Conservation (phyloP, 176 grass and related monocot species). For the Aegilops bicornis region DNA sequence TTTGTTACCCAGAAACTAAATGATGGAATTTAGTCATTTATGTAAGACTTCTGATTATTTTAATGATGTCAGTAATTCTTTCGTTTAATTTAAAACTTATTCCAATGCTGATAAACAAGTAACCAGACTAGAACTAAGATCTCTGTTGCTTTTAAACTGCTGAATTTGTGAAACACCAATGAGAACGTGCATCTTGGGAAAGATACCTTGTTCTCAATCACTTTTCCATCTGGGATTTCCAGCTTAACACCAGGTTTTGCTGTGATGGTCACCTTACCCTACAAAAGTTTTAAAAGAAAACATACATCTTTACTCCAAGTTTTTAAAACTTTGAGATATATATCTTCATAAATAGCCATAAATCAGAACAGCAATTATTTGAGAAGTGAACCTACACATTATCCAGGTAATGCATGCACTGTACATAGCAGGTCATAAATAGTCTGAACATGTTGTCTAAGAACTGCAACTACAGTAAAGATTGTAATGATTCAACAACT, state of each 20-base stretch:
- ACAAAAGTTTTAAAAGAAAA: not conserved
- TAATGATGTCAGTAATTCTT: not conserved
- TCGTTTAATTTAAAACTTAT: not conserved
- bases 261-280: conserved; percentile 71
- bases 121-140: not conserved
- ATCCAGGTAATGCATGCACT: not conserved
- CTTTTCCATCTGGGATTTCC: conserved; percentile 69
- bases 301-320: not conserved
- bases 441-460: not conserved
- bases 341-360: not conserved
- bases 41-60: not conserved
- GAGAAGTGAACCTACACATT: conserved; percentile 2
- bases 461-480: conserved; percentile 2
- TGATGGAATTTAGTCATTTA: not conserved
- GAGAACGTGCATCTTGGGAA: not conserved
- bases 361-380: not conserved
- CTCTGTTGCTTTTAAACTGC: conserved; percentile 2
- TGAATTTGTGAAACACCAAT: not conserved
- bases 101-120: not conserved
- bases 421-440: conserved; percentile 14
- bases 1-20: not conserved
- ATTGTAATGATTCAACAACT: conserved; percentile 4
- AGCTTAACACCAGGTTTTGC: conserved; percentile 70
- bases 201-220: conserved; percentile 75
- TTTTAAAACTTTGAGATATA: not conserved